Percentiles rank a stretch among this genome's conserved stretches.
Evolutionary conservation across 179 eudicot species (phyloP).

Genomic region (Silene noctiflora): DNA sequence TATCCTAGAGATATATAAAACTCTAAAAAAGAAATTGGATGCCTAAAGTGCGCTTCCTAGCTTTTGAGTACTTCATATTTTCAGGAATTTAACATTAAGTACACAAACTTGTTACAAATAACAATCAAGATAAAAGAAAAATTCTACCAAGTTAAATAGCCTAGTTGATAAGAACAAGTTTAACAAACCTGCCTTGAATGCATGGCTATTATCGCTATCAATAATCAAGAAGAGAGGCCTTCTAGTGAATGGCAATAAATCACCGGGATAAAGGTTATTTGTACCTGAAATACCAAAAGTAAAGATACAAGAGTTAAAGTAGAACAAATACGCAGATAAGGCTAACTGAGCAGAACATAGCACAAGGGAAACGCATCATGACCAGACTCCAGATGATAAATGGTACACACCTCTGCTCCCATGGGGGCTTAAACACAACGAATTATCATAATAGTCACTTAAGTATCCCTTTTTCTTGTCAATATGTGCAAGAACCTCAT

Average conservation of each 20-base stretch:
- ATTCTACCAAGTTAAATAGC: slow-evolving; percentile 12
- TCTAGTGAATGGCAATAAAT: slow-evolving; percentile 90
- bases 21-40: background rate
- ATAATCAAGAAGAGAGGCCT: slow-evolving; percentile 77
- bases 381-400: slow-evolving; percentile 1
- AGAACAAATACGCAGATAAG: background rate
- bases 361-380: background rate
- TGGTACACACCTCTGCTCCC: slow-evolving; percentile 62
- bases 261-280: slow-evolving; percentile 76
- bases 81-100: background rate
- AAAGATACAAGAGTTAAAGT: slow-evolving; percentile 1
- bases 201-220: slow-evolving; percentile 95
- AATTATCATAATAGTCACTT: slow-evolving; percentile 48
- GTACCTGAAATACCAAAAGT: slow-evolving; percentile 58
- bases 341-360: background rate
- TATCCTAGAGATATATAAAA: background rate
- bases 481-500: slow-evolving; percentile 35
- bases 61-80: slow-evolving; percentile 3
- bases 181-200: slow-evolving; percentile 99
- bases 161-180: slow-evolving; percentile 39
- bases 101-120: background rate
- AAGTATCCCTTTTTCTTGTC: slow-evolving; percentile 49
- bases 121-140: background rate
- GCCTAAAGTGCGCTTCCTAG: background rate
- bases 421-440: slow-evolving; percentile 70